These are phyloP conservation scores for Colletotrichum echinochloae DNA, from an alignment of 2,329 filamentous ascomycete species.

Conservation along the genomic window DNA sequence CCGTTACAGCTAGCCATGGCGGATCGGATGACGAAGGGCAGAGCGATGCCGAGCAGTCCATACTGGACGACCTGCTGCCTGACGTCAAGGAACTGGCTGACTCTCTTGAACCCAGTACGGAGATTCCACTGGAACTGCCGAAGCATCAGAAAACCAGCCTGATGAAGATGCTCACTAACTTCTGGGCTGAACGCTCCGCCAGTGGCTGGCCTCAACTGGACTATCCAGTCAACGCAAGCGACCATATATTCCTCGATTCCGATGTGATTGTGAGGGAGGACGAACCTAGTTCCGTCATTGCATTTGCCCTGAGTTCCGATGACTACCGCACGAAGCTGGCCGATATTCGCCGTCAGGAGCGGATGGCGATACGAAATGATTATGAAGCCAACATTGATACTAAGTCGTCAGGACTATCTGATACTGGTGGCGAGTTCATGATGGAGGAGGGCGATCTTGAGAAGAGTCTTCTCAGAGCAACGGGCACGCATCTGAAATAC, in stretches of 20 bases:
- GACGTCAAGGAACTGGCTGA: conserved; percentile 73
- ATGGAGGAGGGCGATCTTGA: conserved; percentile 81
- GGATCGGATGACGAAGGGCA: conserved; percentile 76
- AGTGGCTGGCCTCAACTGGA: conserved; percentile 94
- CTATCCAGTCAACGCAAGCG: conserved; percentile 87
- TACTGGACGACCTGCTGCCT: conserved; percentile 75
- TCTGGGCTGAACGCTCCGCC: conserved; percentile 97
- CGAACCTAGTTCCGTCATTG: conserved; percentile 95
- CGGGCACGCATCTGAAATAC: conserved; percentile 94
- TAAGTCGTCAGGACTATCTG: conserved; percentile 49
- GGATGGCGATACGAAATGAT: conserved; percentile 41
- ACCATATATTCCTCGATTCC: conserved; percentile 97
- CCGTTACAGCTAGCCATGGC: conserved; percentile 64
- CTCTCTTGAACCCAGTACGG: conserved; percentile 69
- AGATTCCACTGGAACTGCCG: conserved; percentile 79
- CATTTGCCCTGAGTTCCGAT: conserved; percentile 87
- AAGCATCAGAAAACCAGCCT: conserved; percentile 94
- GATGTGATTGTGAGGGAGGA: conserved; percentile 98
- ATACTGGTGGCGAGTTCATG: conserved; percentile 51
- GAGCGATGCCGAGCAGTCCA: conserved; percentile 79
- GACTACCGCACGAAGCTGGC: conserved; percentile 87
- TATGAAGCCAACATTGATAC: conserved; percentile 45
- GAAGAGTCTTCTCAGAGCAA: conserved; percentile 83
- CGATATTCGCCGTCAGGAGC: conserved; percentile 60
- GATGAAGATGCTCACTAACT: conserved; percentile 95